Evolutionary conservation across 192 early-diverging fungal species (phyloP).

Genomic region (Phycomyces nitens): DNA sequence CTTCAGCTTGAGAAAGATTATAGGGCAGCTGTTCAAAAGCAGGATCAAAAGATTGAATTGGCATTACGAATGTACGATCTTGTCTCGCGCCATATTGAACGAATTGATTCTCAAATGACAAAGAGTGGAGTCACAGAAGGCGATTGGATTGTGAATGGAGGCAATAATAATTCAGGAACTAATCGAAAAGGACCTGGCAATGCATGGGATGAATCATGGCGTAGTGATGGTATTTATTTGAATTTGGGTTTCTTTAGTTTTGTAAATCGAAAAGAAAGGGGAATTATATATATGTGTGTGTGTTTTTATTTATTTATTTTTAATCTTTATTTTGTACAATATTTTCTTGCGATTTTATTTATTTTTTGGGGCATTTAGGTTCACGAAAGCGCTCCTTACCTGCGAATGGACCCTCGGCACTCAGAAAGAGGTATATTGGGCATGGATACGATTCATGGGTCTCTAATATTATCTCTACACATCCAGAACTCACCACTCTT

Average conservation of each 20-base stretch:
- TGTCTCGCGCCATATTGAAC: constrained; percentile 39
- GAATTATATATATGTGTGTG: too few species aligned
- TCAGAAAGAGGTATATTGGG: constrained; percentile 15
- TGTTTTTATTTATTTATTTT: too few species aligned
- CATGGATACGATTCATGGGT: not conserved
- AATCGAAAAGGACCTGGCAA: not conserved
- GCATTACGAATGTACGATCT: constrained; percentile 47
- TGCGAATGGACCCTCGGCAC: not conserved
- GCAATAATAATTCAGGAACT: not conserved
- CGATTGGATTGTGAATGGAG: constrained; percentile 22
- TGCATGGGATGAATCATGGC: not conserved
- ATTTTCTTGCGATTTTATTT: too few species aligned
- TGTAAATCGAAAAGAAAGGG: too few species aligned
- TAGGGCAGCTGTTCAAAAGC: constrained; percentile 42
- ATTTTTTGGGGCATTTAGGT: not conserved
- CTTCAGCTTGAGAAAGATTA: constrained; percentile 42
- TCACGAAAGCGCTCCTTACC: constrained; percentile 12
- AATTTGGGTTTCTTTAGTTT: too few species aligned
- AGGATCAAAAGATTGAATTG: constrained; percentile 53
- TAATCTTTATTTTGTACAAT: too few species aligned
- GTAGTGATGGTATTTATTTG: not conserved
- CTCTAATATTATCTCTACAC: not conserved
- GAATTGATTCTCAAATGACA: constrained; percentile 34
- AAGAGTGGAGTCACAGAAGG: constrained; percentile 27
- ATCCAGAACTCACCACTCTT: constrained; percentile 26